Evolutionary conservation across 2,329 filamentous ascomycete species (phyloP).

Genomic region (Hortaea sp.): DNA sequence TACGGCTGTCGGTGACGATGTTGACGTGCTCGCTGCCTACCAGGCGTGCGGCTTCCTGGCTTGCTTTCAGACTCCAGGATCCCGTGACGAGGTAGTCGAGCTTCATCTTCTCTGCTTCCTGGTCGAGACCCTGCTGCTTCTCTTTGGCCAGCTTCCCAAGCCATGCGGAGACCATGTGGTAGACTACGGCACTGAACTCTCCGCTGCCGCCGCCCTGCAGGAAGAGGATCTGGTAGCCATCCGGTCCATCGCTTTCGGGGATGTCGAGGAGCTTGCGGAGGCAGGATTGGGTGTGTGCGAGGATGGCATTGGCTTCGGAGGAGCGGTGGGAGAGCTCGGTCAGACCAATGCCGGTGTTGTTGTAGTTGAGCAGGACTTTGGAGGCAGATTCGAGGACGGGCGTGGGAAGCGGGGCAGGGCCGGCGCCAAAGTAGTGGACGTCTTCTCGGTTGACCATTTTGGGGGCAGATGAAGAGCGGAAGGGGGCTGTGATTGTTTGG

Average conservation of each 20-base stretch:
- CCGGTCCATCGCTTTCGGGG: constrained; percentile 65
- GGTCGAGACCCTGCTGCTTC: constrained; percentile 30
- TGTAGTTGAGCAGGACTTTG: constrained; percentile 68
- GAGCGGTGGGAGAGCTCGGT: constrained; percentile 89
- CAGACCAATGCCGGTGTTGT: constrained; percentile 70
- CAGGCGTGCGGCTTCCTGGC: constrained; percentile 69
- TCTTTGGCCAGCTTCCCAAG: constrained; percentile 57
- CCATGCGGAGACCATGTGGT: constrained; percentile 79
- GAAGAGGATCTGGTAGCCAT: constrained; percentile 79
- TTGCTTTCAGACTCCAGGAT: constrained; percentile 82
- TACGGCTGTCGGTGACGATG: constrained; percentile 56
- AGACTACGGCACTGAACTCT: constrained; percentile 72
- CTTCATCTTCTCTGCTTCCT: constrained; percentile 57
- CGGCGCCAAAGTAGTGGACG: constrained; percentile 80
- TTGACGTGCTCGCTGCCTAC: constrained; percentile 73
- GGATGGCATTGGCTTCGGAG: constrained; percentile 63
- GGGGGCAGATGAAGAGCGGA: neutral
- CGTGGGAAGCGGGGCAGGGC: constrained; percentile 78
- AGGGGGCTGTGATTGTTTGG: neutral
- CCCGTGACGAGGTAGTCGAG: constrained; percentile 88
- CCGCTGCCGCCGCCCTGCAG: constrained; percentile 81
- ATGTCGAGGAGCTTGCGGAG: constrained; percentile 68
- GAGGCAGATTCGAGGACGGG: constrained; percentile 68
- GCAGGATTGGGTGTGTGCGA: constrained; percentile 67
- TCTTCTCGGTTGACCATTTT: constrained; percentile 63